Conservation (phyloP, 768 basidiomycete genomes). For the Lactarius psammicola region DNA sequence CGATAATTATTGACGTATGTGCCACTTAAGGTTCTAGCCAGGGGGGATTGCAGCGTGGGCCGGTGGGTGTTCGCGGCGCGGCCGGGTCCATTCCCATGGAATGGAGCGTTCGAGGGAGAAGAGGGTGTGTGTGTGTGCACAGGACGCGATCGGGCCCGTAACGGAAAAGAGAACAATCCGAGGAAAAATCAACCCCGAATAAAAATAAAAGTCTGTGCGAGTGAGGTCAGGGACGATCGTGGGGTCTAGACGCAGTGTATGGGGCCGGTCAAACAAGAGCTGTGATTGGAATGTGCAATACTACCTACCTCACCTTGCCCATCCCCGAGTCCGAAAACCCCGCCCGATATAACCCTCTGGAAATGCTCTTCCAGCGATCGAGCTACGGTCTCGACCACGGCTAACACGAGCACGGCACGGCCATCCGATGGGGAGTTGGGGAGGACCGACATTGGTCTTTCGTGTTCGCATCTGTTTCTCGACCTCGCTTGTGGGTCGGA, state of each 20-base stretch:
- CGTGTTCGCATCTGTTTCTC: neutral
- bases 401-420: neutral
- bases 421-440: neutral
- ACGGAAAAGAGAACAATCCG: neutral
- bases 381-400: neutral
- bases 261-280: neutral
- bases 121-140: neutral
- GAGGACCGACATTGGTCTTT: neutral
- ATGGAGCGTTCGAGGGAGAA: neutral
- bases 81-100: conserved; percentile 2
- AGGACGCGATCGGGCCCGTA: neutral
- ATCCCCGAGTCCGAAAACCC: neutral
- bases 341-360: neutral
- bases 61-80: neutral
- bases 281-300: neutral
- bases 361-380: neutral
- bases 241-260: neutral
- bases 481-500: neutral
- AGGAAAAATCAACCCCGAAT: neutral
- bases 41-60: neutral
- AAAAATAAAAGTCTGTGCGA: neutral
- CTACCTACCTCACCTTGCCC: too few species aligned
- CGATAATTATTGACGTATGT: neutral
- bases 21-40: neutral
- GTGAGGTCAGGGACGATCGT: neutral